These are phyloP conservation scores for Letharia columbiana DNA, from an alignment of 495 filamentous ascomycete species.

Conservation along the genomic window DNA sequence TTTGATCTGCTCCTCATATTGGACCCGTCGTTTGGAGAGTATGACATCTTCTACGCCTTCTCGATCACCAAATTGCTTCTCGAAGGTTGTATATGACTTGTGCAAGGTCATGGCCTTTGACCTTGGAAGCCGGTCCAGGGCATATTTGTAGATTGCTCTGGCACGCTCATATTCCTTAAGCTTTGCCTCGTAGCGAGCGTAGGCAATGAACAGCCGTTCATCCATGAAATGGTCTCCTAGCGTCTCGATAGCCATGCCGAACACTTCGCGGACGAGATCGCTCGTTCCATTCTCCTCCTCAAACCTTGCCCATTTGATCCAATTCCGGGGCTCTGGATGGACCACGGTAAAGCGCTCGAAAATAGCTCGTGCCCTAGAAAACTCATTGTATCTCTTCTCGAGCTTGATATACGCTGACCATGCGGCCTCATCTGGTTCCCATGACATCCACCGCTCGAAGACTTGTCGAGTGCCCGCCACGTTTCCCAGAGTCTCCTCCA, in stretches of 20 bases:
- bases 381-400: constrained; percentile 91
- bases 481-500: constrained; percentile 95
- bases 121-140: constrained; percentile 81
- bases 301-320: constrained; percentile 98
- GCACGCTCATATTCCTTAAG: constrained; percentile 92
- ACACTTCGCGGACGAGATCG: constrained; percentile 87
- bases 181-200: constrained; percentile 86
- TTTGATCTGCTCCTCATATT: constrained; percentile 88
- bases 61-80: constrained; percentile 93
- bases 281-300: constrained; percentile 91
- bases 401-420: constrained; percentile 96
- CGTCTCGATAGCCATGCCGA: constrained; percentile 78
- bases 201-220: constrained; percentile 87
- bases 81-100: constrained; percentile 91
- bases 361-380: constrained; percentile 71
- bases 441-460: constrained; percentile 97
- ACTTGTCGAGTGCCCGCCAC: constrained; percentile 87
- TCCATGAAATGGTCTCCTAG: constrained; percentile 95
- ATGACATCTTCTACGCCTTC: constrained; percentile 95
- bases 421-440: constrained; percentile 92
- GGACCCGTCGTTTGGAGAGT: constrained; percentile 82
- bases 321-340: constrained; percentile 90
- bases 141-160: constrained; percentile 95
- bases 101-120: constrained; percentile 79
- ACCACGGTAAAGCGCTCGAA: constrained; percentile 89